A percentile compares a stretch with the other conserved stretches of the same genome.
Conservation (phyloP, 352 stramenopile genomes). For the Phytophthora aleatoria region DNA sequence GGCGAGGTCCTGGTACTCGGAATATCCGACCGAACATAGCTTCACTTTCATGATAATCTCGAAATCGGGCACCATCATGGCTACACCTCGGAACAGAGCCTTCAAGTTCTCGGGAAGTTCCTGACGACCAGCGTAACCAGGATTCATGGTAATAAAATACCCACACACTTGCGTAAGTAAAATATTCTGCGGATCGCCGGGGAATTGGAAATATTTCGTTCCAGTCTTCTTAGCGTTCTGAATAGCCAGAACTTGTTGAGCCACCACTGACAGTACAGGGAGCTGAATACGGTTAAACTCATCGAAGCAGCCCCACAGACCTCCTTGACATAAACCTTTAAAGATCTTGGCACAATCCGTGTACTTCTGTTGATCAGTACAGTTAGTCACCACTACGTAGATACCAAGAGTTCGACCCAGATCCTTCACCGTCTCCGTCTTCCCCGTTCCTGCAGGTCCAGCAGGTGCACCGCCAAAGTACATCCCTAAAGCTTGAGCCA, state of each 20-base stretch:
- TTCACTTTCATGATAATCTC: conserved; percentile 98
- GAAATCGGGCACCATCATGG: conserved; percentile 94
- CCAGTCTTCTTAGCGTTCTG: conserved; percentile 98
- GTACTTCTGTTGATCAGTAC: conserved; percentile 97
- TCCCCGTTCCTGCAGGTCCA: conserved; percentile 95
- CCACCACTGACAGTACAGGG: conserved; percentile 96
- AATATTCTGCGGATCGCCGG: conserved; percentile 97
- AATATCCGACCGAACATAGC: conserved; percentile 93
- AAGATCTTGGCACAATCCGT: conserved; percentile 99
- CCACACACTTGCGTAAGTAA: conserved; percentile 94
- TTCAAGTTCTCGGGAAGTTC: conserved; percentile 99
- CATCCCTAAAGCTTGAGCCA: conserved; percentile 97
- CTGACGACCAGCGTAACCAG: conserved; percentile 97
- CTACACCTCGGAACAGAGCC: conserved; percentile 89
- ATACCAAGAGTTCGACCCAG: conserved; percentile 95
- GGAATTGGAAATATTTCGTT: conserved; percentile 97
- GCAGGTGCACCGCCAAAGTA: conserved; percentile 97
- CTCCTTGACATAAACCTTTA: conserved; percentile 96
- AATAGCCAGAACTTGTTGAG: conserved; percentile 98
- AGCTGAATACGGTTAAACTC: conserved; percentile 98
- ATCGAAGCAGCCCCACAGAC: conserved; percentile 98
- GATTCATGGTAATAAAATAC: conserved; percentile 99
- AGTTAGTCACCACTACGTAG: conserved; percentile 98
- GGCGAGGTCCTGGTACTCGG: conserved; percentile 90
- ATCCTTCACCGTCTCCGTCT: conserved; percentile 98